These are phyloP conservation scores for Viola pubescens DNA, from an alignment of 441 rosid species.

Conservation along the genomic window DNA sequence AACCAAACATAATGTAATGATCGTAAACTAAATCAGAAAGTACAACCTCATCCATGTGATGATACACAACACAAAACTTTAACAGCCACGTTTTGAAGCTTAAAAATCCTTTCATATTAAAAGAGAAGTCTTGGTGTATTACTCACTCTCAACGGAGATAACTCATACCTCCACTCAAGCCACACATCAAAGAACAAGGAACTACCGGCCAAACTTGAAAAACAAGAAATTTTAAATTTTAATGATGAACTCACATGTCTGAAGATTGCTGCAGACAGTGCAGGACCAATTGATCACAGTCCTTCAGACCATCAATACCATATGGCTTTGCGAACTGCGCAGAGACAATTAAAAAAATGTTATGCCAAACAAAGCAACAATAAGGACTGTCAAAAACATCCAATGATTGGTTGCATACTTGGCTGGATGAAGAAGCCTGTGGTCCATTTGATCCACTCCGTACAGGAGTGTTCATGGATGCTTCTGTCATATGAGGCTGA, in stretches of 20 bases:
- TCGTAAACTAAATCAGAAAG: background rate
- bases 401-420: slow-evolving; percentile 29
- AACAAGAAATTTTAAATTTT: background rate
- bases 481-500: slow-evolving; percentile 32
- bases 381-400: slow-evolving; percentile 2
- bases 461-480: slow-evolving; percentile 29
- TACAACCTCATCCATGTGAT: background rate
- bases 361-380: slow-evolving; percentile 1
- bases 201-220: too few relatives aligned
- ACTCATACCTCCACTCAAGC: too few relatives aligned
- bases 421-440: slow-evolving; percentile 33
- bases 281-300: slow-evolving; percentile 68
- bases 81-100: background rate
- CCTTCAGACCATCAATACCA: slow-evolving; percentile 52
- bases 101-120: too few relatives aligned
- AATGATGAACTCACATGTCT: slow-evolving; percentile 50
- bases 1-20: background rate
- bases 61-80: background rate
- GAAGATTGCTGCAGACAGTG: slow-evolving; percentile 68
- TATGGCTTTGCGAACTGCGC: slow-evolving; percentile 37
- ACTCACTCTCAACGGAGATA: too few relatives aligned
- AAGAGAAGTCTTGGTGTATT: too few relatives aligned
- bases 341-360: slow-evolving; percentile 9
- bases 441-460: slow-evolving; percentile 28
- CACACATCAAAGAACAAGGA: too few relatives aligned